Evolutionary conservation across 2,329 filamentous ascomycete genomes (phyloP), one percentile per base, ranked within the genome.

Genomic region (Sphaerostilbella broomeana): DNA sequence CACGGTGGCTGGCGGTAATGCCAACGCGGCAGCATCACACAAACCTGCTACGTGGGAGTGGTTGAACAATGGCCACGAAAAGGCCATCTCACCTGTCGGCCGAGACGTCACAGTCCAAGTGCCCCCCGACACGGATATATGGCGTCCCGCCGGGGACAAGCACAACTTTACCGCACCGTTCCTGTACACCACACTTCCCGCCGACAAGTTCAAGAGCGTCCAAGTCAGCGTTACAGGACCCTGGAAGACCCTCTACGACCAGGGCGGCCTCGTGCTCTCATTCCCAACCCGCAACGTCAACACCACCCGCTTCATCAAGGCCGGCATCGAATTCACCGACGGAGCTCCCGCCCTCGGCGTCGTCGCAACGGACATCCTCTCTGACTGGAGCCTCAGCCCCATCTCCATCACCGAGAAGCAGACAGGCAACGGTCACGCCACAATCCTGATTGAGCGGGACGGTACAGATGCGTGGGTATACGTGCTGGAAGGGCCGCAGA

Each of bases 181-280:
- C 35, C 40, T 47, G 19, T 47, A 45, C 39, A 47, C 45, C 6
- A 36, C 32, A 4, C 9, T 47, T 11, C 30, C 36, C 10, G 17
- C 40, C 11, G 21, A 33, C n/a, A 32, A 35, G n/a, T 47, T 47
- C 30, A 17, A 19, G 11, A 45, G 45, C 40, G 43, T 43, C 25
- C 43, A 40, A n/a, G 45, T 45, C 18, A 45, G 43, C 29, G 45
- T 47, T 13, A 38, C 43, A 2, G 45, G 25, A 2, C 43, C 45
- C 17, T 47, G 45, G 45, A 43, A 45, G 35, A 47, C 45, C 21
- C 43, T 47, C 33, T 47, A 47, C 45, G 45, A 47, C 36, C 45
- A 47, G 19, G 45, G 45, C 43, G 45, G 45, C n/a, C 40, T 47
- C 19, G 39, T 45, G 16, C 16, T 47, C 13, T n/a, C 45, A 10